Base-by-base conservation (phyloP, 2,329 filamentous ascomycete genomes). In the Esteya vermicola region DNA sequence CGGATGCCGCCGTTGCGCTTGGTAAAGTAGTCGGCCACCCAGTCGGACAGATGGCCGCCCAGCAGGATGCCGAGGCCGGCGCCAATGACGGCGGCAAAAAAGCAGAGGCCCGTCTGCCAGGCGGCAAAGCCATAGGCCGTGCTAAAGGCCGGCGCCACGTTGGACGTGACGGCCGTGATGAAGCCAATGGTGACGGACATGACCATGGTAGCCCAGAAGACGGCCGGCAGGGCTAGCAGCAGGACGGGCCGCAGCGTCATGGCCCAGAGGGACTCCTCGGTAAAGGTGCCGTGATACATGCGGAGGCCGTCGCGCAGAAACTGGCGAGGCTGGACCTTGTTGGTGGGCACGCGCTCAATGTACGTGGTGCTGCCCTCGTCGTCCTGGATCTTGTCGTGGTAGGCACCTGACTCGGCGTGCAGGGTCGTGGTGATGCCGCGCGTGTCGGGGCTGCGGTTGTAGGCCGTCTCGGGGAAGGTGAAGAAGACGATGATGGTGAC, bases 401-500 rank as follows among this genome's bases (percentile, higher is more conserved):
- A 41, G 2, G 39, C 27, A 4, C 22, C 10, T 3, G 40, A 44
- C 33, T 44, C 37, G 13, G 36, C 25, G 25, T 44, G 39, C 23
- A 44, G 20, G 34, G 39, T 46, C 30, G 44, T 42, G 19, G 33
- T 46, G 16, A 47, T 45, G 31, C 47, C 41, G 22, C 39, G 41
- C n/a, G 49, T 49, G 9, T 54, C 48, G 10, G 32, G 45, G 16
- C 48, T 48, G 43, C 67, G 57, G 33, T 50, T 52, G 49, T 62
- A 75, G 9, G 62, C 61, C 0, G 70, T 75, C 50, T 75, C 71
- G 0, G 71, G 70, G 38, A 75, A 67, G 6, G 66, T 67, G 42
- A 75, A 63, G 47, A 69, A 54, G 8, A 66, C 60, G 3, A 73
- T 46, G 1, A 72, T 38, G 2, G 68, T 62, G 20, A 65, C 55